phyloP scores from a whole-genome alignment of 805 yeast species.

The Starmerella etchellsii region DNA sequence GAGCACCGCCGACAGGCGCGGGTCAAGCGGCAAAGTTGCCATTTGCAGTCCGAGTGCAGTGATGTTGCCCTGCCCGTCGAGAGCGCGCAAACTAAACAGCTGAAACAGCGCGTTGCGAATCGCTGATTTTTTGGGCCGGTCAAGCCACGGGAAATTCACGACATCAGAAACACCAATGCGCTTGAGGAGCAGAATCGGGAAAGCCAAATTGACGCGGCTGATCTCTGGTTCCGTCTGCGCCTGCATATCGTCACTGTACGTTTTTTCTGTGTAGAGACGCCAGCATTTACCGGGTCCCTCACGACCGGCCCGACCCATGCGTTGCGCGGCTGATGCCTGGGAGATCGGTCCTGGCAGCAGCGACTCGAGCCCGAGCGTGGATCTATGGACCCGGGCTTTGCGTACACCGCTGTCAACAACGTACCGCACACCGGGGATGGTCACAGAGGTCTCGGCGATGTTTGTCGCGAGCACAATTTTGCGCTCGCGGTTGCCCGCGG shows the following conservation, averaged over 20 bases:
- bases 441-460: constrained; percentile 94
- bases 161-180: constrained; percentile 73
- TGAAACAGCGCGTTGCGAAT: constrained; percentile 65
- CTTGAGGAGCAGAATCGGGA: constrained; percentile 75
- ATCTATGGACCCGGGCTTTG: constrained; percentile 91
- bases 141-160: constrained; percentile 83
- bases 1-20: constrained; percentile 77
- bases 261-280: constrained; percentile 65
- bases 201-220: constrained; percentile 67
- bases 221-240: constrained; percentile 89
- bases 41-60: constrained; percentile 72
- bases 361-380: constrained; percentile 83
- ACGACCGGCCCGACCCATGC: constrained; percentile 99
- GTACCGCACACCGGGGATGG: constrained; percentile 86
- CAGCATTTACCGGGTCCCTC: constrained; percentile 84
- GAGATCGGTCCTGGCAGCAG: constrained; percentile 85
- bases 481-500: constrained; percentile 35
- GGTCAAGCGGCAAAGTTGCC: constrained; percentile 85
- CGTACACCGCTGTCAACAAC: constrained; percentile 88
- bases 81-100: constrained; percentile 64
- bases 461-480: constrained; percentile 87
- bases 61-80: constrained; percentile 61
- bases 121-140: constrained; percentile 72
- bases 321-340: constrained; percentile 84
- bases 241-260: constrained; percentile 43